Conservation (phyloP, 148 eudicot species). For the Bassia scoparia region DNA sequence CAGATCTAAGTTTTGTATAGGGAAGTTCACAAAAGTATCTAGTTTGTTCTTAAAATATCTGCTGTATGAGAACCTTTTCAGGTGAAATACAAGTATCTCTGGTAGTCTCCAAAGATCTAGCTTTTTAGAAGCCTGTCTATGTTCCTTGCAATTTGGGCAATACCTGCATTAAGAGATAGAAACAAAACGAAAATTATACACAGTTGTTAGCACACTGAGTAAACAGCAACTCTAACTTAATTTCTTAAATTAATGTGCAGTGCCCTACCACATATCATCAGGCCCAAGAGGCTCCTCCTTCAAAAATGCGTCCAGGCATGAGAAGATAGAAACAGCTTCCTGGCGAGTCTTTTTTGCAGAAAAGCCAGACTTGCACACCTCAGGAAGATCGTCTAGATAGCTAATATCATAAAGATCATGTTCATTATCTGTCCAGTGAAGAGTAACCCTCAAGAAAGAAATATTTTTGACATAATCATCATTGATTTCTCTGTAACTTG, state of each 20-base stretch:
- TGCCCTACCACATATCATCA: conserved; percentile 93
- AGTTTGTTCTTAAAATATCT: conserved; percentile 91
- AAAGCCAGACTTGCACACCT: conserved; percentile 64
- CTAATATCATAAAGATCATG: conserved; percentile 57
- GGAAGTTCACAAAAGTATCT: conserved; percentile 84
- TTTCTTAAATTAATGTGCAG: not conserved
- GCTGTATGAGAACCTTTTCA: conserved; percentile 92
- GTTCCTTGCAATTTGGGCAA: conserved; percentile 93
- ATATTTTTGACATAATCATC: conserved; percentile 48
- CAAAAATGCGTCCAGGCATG: conserved; percentile 90
- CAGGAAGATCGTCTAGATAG: conserved; percentile 84
- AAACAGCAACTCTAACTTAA: conserved; percentile 1
- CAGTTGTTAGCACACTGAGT: not conserved
- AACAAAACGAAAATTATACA: conserved; percentile 1
- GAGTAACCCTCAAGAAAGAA: conserved; percentile 40
- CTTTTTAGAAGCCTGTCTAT: conserved; percentile 94
- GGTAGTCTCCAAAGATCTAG: conserved; percentile 97
- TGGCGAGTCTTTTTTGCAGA: conserved; percentile 83
- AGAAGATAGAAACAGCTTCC: conserved; percentile 81
- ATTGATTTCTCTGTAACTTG: conserved; percentile 39
- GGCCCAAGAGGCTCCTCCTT: conserved; percentile 99
- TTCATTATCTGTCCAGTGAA: conserved; percentile 61
- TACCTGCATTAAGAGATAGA: conserved; percentile 60
- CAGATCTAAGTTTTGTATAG: conserved; percentile 71
- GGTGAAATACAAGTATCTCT: conserved; percentile 85